phyloP scores from a whole-genome alignment of 2,329 filamentous ascomycete species.

The Trichoderma cornu-damae region DNA sequence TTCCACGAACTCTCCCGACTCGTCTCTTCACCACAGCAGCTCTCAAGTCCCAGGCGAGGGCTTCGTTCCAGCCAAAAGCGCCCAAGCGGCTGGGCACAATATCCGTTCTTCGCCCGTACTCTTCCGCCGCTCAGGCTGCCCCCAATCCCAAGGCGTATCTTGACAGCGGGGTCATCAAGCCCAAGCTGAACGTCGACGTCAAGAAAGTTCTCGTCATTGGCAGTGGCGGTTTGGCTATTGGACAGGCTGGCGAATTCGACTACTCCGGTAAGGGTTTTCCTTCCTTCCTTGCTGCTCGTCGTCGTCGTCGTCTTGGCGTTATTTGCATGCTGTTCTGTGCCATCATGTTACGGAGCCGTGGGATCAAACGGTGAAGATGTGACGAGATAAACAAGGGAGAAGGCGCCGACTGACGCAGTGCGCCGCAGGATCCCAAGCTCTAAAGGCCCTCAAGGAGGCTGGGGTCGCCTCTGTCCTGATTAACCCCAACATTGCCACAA shows the following conservation, averaged over 20 bases:
- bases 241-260: constrained; percentile 96
- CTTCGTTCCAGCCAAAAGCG: constrained; percentile 30
- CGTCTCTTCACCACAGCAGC: constrained; percentile 41
- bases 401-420: background rate
- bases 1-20: constrained; percentile 42
- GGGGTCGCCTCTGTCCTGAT: constrained; percentile 87
- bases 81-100: constrained; percentile 46
- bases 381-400: background rate
- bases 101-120: constrained; percentile 40
- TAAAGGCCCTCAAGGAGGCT: constrained; percentile 95
- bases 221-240: constrained; percentile 90
- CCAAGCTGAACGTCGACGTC: constrained; percentile 74
- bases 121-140: constrained; percentile 55
- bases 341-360: background rate
- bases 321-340: background rate
- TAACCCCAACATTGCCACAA: constrained; percentile 97
- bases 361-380: background rate
- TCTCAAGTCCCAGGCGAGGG: constrained; percentile 31
- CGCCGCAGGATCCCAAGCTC: constrained; percentile 75
- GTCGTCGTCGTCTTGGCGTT: background rate
- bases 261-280: constrained; percentile 72
- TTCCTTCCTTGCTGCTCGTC: background rate
- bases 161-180: constrained; percentile 79
- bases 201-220: constrained; percentile 98
- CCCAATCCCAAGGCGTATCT: constrained; percentile 84